Evolutionary conservation across 1,284 basidiomycete genomes (phyloP), one percentile per base, ranked within the genome.

Genomic region (Melanopsichium pennsylvanicum): DNA sequence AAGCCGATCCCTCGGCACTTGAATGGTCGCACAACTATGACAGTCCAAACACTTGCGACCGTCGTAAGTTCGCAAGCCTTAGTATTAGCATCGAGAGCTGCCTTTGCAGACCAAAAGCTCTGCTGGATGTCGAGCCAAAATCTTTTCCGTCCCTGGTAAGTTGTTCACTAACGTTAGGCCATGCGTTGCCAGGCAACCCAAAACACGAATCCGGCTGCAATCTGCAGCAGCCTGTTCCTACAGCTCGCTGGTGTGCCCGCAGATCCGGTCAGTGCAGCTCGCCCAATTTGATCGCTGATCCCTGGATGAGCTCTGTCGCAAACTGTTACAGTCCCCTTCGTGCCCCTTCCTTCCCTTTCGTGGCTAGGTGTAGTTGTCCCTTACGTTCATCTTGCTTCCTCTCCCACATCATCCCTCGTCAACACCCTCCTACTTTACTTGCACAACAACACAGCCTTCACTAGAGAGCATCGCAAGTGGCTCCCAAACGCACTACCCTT

Each of bases 1-100:
- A 15, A 35, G 38, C 25, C 52, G 43, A 55, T 41, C 43, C 52
- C 22, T 38, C 51, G 43, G 50, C 50, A 39, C 50, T 52, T 33
- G 41, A 44, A 39, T 40, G 16, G 19, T 18, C 18, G 9, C 19
- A 26, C 19, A 23, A 22, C 27, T 39, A 13, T 25, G n/a, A 11
- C 23, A 19, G 25, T 18, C 12, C 15, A 43, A 22, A 42, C 34
- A 46, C 33, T 31, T 47, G 35, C 35, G 44, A 35, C 19, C 11
- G 32, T 23, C 19, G 21, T 34, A 21, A 23, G 25, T 15, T 12
- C 18, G n/a, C n/a, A n/a, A n/a, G n/a, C n/a, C n/a, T n/a, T n/a
- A n/a, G n/a, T n/a, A n/a, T n/a, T n/a, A n/a, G 44, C 31, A 33
- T 26, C 22, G 15, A 34, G 11, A 26, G 19, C 22, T 26, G 42